Conservation (phyloP, 2,329 filamentous ascomycete genomes). For the Aspergillus proliferans region DNA sequence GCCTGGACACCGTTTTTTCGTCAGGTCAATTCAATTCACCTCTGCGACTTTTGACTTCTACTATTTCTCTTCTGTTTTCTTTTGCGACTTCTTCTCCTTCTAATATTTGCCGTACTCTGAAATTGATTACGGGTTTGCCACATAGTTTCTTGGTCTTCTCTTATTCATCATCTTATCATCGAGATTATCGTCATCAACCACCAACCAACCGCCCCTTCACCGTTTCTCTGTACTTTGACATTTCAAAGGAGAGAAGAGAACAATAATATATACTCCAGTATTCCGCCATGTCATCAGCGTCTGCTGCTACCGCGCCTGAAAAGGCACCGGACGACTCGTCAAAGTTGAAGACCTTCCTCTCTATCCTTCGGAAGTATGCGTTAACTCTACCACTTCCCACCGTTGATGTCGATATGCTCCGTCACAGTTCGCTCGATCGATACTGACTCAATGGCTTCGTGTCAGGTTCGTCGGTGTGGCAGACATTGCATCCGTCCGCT, state of each 20-base stretch:
- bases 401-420: not conserved
- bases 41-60: no score
- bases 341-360: slow-evolving; percentile 82
- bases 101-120: not conserved
- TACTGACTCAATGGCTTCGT: slow-evolving; percentile 10
- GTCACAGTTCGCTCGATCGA: not conserved
- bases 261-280: not conserved
- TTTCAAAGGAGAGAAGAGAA: not conserved
- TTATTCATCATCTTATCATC: slow-evolving; percentile 1
- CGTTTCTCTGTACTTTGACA: not conserved
- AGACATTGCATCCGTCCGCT: slow-evolving; percentile 91
- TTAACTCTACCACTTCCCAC: not conserved
- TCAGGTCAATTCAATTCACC: no score
- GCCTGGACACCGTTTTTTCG: no score
- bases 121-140: not conserved
- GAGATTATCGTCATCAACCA: not conserved
- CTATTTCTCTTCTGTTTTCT: no score
- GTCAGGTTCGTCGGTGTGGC: slow-evolving; percentile 87
- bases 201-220: not conserved
- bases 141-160: not conserved
- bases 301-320: slow-evolving; percentile 36
- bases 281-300: slow-evolving; percentile 19
- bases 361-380: slow-evolving; percentile 77
- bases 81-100: not conserved
- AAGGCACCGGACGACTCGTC: slow-evolving; percentile 69